phyloP scores from a whole-genome alignment of 352 stramenopile genomes.

The Globisporangium perplexum region DNA sequence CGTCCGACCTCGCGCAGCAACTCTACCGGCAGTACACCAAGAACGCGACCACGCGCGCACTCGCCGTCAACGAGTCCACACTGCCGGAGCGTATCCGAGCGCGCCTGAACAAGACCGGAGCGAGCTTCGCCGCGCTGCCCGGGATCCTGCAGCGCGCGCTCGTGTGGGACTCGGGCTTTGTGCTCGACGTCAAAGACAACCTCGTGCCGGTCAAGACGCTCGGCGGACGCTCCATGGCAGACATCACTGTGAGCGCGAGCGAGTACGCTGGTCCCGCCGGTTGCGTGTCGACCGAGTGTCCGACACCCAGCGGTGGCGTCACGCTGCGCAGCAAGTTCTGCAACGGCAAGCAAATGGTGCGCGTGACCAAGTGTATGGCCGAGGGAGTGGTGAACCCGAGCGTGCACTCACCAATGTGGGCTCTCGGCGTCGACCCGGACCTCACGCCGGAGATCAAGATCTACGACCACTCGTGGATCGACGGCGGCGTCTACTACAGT shows the following conservation, averaged over 20 bases:
- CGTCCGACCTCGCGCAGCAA: conserved; percentile 14
- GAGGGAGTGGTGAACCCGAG: conserved; percentile 7
- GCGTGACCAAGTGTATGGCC: conserved; percentile 19
- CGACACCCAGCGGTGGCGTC: conserved; percentile 8
- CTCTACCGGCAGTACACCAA: conserved; percentile 8
- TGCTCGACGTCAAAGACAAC: conserved; percentile 9
- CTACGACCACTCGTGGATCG: conserved; percentile 4
- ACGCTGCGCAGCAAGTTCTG: conserved; percentile 16
- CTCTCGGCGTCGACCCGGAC: conserved; percentile 7
- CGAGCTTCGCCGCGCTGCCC: conserved; percentile 19
- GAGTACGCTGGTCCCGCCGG: conserved; percentile 12
- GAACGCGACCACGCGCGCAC: background rate
- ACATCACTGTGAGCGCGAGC: conserved; percentile 17
- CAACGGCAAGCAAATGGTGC: conserved; percentile 17
- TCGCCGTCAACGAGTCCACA: background rate
- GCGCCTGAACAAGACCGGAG: conserved; percentile 12
- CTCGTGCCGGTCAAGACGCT: conserved; percentile 20
- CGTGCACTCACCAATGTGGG: conserved; percentile 21
- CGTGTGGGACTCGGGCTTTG: conserved; percentile 53
- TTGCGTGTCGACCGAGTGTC: conserved; percentile 15
- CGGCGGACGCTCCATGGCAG: conserved; percentile 20
- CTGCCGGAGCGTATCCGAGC: conserved; percentile 2
- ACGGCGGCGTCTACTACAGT: background rate
- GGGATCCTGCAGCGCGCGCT: conserved; percentile 41
- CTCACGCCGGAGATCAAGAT: conserved; percentile 1